A percentile compares a stretch with the other conserved stretches of the same genome.
Evolutionary conservation across 768 basidiomycete species (phyloP).

Genomic region (Termitomyces heimii): DNA sequence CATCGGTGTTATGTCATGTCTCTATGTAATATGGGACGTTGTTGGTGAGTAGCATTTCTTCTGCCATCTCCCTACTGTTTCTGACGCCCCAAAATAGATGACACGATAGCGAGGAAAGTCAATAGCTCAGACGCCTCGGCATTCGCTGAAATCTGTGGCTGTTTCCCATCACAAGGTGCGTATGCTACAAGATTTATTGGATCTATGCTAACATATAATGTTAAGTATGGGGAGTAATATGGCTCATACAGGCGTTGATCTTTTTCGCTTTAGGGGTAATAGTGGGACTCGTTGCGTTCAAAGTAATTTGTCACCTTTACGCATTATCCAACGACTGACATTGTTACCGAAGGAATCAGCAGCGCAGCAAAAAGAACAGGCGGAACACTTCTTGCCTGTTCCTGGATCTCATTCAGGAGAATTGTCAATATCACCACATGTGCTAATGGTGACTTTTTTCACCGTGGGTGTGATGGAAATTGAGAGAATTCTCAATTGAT

Average conservation of each 20-base stretch:
- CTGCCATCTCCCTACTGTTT: neutral
- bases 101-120: slow-evolving; percentile 78
- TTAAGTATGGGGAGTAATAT: slow-evolving; percentile 83
- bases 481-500: neutral
- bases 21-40: slow-evolving; percentile 88
- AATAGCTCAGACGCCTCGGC: slow-evolving; percentile 85
- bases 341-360: slow-evolving; percentile 44
- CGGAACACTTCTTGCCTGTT: slow-evolving; percentile 51
- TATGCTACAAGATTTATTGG: neutral
- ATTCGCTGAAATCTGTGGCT: slow-evolving; percentile 81
- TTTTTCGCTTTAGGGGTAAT: slow-evolving; percentile 76
- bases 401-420: slow-evolving; percentile 40
- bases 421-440: slow-evolving; percentile 19
- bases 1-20: slow-evolving; percentile 80
- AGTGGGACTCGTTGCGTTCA: slow-evolving; percentile 77
- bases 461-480: slow-evolving; percentile 12
- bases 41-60: slow-evolving; percentile 43
- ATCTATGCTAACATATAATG: neutral
- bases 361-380: slow-evolving; percentile 24
- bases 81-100: slow-evolving; percentile 41
- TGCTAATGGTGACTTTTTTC: slow-evolving; percentile 14
- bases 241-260: slow-evolving; percentile 68
- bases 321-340: neutral
- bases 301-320: slow-evolving; percentile 38
- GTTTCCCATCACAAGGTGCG: slow-evolving; percentile 80